Conservation (phyloP, 2,329 filamentous ascomycete species). For the Exophiala lecanii-corni region DNA sequence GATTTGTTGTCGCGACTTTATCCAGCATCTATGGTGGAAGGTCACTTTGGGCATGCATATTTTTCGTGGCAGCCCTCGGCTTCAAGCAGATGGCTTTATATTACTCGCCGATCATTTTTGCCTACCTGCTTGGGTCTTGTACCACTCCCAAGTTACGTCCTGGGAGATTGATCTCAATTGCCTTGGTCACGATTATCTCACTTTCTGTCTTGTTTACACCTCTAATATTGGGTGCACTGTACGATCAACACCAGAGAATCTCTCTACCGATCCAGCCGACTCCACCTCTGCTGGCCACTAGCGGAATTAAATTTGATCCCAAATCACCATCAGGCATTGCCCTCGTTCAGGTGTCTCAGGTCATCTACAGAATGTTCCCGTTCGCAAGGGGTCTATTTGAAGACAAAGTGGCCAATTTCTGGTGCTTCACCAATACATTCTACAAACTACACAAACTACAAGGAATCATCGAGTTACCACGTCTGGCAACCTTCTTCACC, state of each 20-base stretch:
- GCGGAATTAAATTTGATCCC: constrained; percentile 54
- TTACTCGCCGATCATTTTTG: constrained; percentile 89
- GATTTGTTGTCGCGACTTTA: constrained; percentile 78
- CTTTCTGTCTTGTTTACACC: constrained; percentile 75
- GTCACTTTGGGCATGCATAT: constrained; percentile 82
- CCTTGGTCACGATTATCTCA: constrained; percentile 64
- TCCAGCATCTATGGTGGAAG: constrained; percentile 83
- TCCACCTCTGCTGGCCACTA: constrained; percentile 59
- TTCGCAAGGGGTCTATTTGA: constrained; percentile 95
- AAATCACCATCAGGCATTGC: constrained; percentile 68
- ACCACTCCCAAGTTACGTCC: constrained; percentile 68
- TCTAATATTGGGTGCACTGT: constrained; percentile 65
- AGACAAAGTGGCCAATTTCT: constrained; percentile 98
- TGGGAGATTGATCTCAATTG: constrained; percentile 67
- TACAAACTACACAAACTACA: constrained; percentile 74
- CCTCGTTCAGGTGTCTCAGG: constrained; percentile 73
- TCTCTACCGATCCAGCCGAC: constrained; percentile 55
- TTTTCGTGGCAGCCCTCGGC: constrained; percentile 88
- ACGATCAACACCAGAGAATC: constrained; percentile 63
- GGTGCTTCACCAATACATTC: constrained; percentile 76
- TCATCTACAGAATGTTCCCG: constrained; percentile 89
- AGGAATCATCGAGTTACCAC: constrained; percentile 64
- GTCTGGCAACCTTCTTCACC: constrained; percentile 69
- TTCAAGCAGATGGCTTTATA: constrained; percentile 99
- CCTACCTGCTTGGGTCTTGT: constrained; percentile 83